Base-by-base conservation (phyloP, 2,329 filamentous ascomycete genomes). In the Cladosporium sp. region DNA sequence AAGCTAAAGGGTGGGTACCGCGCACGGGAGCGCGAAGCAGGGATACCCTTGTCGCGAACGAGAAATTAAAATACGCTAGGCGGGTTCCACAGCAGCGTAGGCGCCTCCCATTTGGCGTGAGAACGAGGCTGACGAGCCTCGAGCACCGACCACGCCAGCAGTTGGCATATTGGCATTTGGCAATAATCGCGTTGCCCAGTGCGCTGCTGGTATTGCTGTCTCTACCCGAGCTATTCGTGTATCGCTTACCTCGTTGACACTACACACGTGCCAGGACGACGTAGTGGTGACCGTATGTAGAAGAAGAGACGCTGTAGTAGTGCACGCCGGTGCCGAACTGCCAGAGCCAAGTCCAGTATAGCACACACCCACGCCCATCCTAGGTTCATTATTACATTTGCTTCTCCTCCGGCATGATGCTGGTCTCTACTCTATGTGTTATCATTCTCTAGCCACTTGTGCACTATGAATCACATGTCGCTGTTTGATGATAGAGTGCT, bases 171-270 rank as follows among this genome's bases (percentile, higher is more conserved):
- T 53, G 23, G 49, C 49, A 53, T 55, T 55, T 55, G 52, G 52
- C 52, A 55, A 55, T 55, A 55, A 55, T 23, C 52, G 18, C 29
- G 28, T n/a, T 31, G 52, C 50, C 40, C 50, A 53, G 50, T 55
- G 52, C 52, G 28, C 52, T 28, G 21, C 55, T 33, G 14, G 31
- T 57, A 57, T 57, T 57, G 23, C 55, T 57, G 31, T 57, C 55
- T 10, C 28, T 55, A n/a, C 14, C 16, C 52, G 28, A 31, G 28
- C 52, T 55, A 55, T 55, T 55, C 31, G 29, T 33, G 52, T 46
- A 46, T 55, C 52, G 52, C 28, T 55, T 29, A 21, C 52, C n/a
- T 31, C 52, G 29, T 29, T 55, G 23, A 18, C 12, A 55, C 28
- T 11, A 33, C 28, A 55, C 28, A 31, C 52, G 52, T 31, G 52